Base-by-base conservation (phyloP, 208 protist genomes). In the Trypanosoma boissoni region DNA sequence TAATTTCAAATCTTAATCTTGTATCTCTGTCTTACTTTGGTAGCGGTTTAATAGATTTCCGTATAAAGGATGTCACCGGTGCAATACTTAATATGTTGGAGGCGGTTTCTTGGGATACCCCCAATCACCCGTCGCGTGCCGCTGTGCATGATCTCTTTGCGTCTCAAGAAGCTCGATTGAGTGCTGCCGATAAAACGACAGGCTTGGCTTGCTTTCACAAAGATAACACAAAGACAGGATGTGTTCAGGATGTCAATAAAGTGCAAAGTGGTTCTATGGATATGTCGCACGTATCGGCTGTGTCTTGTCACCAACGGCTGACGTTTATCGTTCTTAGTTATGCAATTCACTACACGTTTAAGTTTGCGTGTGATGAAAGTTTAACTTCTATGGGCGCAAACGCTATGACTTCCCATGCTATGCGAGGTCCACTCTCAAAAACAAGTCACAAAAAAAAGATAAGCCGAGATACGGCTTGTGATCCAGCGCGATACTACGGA, bases 291-390 rank as follows among this genome's bases (percentile, higher is more conserved):
- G 34, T 39, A 12, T 16, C 34, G 34, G 34, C 34, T 12, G 34
- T 8, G 3, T 23, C 42, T 27, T 44, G 56, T 14, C 56, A 53
- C 2, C 43, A 43, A 18, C 28, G 56, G 26, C 32, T 62, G 3
- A 62, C 41, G 9, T 62, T 62, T 52, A 62, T 62, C 52, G 14
- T 62, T 18, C 42, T 62, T 24, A 62, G 56, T 26, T 62, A 62
- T 28, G 43, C 56, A 2, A 62, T 62, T 52, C 56, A 62, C 31
- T 43, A 62, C 43, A 62, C 56, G 2, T 62, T 62, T 42, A 62
- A 62, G 29, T 39, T 52, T 29, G 42, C 56, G 2, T 39, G 7
- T n/a, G 31, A 28, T 36, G 43, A 39, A 16, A 39, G 34, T 39
- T 6, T 12, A 16, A 12, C 34, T 39, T 12, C 34, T 39, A 12